Evolutionary conservation across 306 rosid genomes (phyloP), one percentile per base, ranked within the genome.

Genomic region (Senna siamea): DNA sequence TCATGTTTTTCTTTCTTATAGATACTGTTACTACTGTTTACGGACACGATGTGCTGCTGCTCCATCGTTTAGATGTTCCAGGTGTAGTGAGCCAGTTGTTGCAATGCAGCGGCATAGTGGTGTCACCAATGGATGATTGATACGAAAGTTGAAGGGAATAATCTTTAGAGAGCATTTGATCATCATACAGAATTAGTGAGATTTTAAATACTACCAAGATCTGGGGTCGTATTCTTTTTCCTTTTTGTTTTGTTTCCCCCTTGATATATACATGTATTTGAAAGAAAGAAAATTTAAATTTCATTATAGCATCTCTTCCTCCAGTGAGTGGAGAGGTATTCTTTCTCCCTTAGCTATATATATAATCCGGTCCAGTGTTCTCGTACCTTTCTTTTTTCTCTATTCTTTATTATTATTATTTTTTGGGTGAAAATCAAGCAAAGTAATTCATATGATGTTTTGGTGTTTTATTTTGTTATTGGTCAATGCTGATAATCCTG

Each of bases 21-120:
- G 99, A 87, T 92, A 88, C 80, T 95, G 99, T 78, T 95, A 95
- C 75, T 94, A 95, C 76, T 95, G 99, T 90, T 93, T 95, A 51
- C 79, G 98, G 76, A 95, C 99, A 34, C 81, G 98, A 54, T 95
- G 98, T 74, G 87, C 96, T 56, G 96, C 99, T 51, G 86, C 82
- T 61, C 87, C 93, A 18, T 86, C 97, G 44, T 95, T 92, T 85
- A 88, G 98, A 88, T 95, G 99, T 74, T 88, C 86, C 61, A 90
- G 88, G 68, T 95, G 99, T 86, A 88, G 76, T 58, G 97, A 92
- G 83, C 93, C 89, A 4, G 90, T 92, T n/a, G 78, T 80, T 4
- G 97, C 98, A 6, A 88, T 95, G 92, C 95, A 88, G 79, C 89
- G 97, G 81, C 87, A 90, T 41, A 74, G 73, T 9, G 83, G 86